Evolutionary conservation across 768 basidiomycete genomes (phyloP).

Genomic region (Pholiota microspora): DNA sequence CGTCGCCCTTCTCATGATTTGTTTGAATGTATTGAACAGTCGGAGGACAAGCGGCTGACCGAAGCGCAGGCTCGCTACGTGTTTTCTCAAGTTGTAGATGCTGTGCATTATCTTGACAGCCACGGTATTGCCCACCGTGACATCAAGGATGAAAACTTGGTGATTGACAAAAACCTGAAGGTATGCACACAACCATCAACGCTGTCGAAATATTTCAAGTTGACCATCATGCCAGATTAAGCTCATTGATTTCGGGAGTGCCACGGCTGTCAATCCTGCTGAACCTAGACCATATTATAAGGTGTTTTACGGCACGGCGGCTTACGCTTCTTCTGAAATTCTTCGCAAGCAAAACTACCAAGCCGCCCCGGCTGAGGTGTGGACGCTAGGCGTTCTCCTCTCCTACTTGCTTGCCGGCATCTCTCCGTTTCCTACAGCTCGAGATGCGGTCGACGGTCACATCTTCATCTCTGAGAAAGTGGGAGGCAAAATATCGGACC

Average conservation of each 20-base stretch:
- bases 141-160: constrained; percentile 95
- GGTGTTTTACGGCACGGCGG: constrained; percentile 90
- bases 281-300: constrained; percentile 66
- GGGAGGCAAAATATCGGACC: constrained; percentile 37
- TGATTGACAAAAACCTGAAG: constrained; percentile 72
- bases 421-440: constrained; percentile 88
- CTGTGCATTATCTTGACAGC: constrained; percentile 74
- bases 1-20: constrained; percentile 87
- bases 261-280: constrained; percentile 67
- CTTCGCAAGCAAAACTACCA: constrained; percentile 86
- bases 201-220: constrained; percentile 1
- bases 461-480: constrained; percentile 49
- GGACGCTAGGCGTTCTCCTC: constrained; percentile 93
- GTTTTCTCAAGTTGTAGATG: constrained; percentile 86
- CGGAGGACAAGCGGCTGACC: constrained; percentile 71
- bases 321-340: constrained; percentile 95
- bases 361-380: constrained; percentile 92
- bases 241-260: constrained; percentile 94
- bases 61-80: constrained; percentile 80
- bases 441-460: constrained; percentile 69
- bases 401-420: constrained; percentile 92
- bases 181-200: constrained; percentile 29
- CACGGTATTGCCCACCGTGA: constrained; percentile 93
- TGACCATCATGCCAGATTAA: constrained; percentile 60
- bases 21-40: constrained; percentile 94